These are phyloP conservation scores for Gaertneriomyces sp. DNA, from an alignment of 192 early-diverging fungal genomes.

Conservation along the genomic window DNA sequence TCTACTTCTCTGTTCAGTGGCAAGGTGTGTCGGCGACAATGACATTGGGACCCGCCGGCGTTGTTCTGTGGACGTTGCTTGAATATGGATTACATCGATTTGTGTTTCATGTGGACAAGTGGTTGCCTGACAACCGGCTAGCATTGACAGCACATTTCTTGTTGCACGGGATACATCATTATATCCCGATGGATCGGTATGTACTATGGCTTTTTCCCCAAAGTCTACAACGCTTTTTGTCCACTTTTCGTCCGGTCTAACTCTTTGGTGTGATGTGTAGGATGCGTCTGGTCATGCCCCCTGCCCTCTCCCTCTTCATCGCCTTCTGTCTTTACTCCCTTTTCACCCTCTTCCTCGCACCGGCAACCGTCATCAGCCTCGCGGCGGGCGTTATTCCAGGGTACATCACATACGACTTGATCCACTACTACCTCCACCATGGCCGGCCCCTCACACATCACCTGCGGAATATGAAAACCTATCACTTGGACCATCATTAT, in stretches of 20 bases:
- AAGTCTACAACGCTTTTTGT: not conserved
- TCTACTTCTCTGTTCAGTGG: conserved; percentile 34
- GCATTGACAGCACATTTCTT: conserved; percentile 79
- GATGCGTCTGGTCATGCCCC: conserved; percentile 95
- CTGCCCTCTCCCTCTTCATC: conserved; percentile 72
- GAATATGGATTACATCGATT: conserved; percentile 93
- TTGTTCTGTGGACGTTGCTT: conserved; percentile 77
- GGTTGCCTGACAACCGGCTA: conserved; percentile 77
- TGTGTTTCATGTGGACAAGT: conserved; percentile 87
- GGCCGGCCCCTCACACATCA: conserved; percentile 67
- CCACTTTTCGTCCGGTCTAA: not conserved
- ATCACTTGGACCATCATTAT: conserved; percentile 95
- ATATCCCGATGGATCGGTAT: conserved; percentile 91
- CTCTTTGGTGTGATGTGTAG: conserved; percentile 36
- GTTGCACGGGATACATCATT: conserved; percentile 95
- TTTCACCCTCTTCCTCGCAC: conserved; percentile 59
- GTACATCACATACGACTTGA: conserved; percentile 89
- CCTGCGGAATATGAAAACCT: conserved; percentile 85
- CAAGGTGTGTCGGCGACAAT: conserved; percentile 27
- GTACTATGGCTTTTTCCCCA: conserved; percentile 1
- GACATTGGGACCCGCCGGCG: conserved; percentile 39
- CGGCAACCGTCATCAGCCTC: conserved; percentile 61
- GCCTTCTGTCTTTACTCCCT: conserved; percentile 55
- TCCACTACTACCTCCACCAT: conserved; percentile 95
- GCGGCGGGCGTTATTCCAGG: conserved; percentile 72